phyloP scores from a whole-genome alignment of 2,329 filamentous ascomycete species.

The Rhynchosporium graminicola region DNA sequence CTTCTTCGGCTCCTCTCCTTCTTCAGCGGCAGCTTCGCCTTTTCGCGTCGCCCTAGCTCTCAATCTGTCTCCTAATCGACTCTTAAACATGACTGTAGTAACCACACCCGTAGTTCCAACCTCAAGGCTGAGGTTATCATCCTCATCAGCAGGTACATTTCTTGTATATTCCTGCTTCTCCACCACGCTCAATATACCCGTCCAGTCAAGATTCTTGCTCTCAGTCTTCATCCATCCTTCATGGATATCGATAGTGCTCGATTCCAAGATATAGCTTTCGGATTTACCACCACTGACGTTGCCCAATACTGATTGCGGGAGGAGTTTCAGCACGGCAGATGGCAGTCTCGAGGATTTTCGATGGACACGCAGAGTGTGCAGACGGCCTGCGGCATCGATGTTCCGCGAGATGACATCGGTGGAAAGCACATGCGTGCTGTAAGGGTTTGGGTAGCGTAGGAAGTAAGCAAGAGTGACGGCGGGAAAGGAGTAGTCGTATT shows the following conservation, averaged over 20 bases:
- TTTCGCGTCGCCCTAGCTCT: slow-evolving; percentile 42
- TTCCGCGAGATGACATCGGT: slow-evolving; percentile 78
- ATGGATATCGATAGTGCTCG: slow-evolving; percentile 74
- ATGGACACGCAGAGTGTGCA: slow-evolving; percentile 78
- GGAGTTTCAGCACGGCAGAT: slow-evolving; percentile 70
- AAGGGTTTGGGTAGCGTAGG: slow-evolving; percentile 84
- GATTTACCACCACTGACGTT: slow-evolving; percentile 59
- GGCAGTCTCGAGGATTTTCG: slow-evolving; percentile 81
- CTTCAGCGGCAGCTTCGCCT: slow-evolving; percentile 44
- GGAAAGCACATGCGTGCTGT: slow-evolving; percentile 78
- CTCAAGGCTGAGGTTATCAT: slow-evolving; percentile 33
- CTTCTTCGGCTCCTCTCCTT: slow-evolving; percentile 49
- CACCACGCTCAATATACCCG: slow-evolving; percentile 75
- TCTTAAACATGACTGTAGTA: slow-evolving; percentile 74
- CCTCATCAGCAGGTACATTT: slow-evolving; percentile 30
- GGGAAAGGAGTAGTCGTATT: slow-evolving; percentile 79
- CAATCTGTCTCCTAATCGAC: slow-evolving; percentile 66
- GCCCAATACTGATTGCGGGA: slow-evolving; percentile 61
- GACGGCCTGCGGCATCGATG: slow-evolving; percentile 73
- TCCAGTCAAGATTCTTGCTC: slow-evolving; percentile 79
- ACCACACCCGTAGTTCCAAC: slow-evolving; percentile 61
- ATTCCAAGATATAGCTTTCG: slow-evolving; percentile 79
- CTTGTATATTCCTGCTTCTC: slow-evolving; percentile 70
- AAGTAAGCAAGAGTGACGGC: slow-evolving; percentile 88
- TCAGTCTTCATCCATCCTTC: slow-evolving; percentile 84